These are phyloP conservation scores for Trichoderma koningiopsis DNA, from an alignment of 2,329 filamentous ascomycete genomes.

Conservation along the genomic window DNA sequence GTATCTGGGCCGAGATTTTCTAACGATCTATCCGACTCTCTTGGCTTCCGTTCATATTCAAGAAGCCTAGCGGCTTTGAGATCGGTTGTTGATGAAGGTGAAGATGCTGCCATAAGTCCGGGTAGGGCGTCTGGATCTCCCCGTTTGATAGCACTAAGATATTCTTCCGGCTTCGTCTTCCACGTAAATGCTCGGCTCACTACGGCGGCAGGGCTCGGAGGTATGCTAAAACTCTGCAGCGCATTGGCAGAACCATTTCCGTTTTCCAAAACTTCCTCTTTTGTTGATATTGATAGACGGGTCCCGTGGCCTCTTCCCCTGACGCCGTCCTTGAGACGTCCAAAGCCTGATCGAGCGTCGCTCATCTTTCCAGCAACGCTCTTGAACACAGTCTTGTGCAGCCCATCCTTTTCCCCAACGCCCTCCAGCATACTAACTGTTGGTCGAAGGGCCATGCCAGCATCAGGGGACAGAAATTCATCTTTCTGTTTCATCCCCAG, in stretches of 20 bases:
- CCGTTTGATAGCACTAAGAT: conserved; percentile 47
- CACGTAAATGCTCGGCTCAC: conserved; percentile 60
- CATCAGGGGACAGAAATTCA: conserved; percentile 48
- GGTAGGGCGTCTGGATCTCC: conserved; percentile 37
- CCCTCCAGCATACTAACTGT: conserved; percentile 51
- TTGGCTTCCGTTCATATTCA: conserved; percentile 31
- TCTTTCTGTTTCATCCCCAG: conserved; percentile 48
- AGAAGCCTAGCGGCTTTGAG: conserved; percentile 30
- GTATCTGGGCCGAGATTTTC: conserved; percentile 44
- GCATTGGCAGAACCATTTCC: conserved; percentile 20
- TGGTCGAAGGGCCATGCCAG: conserved; percentile 48
- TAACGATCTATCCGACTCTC: conserved; percentile 34
- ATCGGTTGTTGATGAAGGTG: conserved; percentile 36
- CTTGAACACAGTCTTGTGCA: conserved; percentile 71
- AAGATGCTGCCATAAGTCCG: conserved; percentile 32
- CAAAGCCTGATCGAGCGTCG: conserved; percentile 80
- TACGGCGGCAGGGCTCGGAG: conserved; percentile 43
- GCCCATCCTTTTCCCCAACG: conserved; percentile 56
- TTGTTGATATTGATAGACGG: conserved; percentile 51
- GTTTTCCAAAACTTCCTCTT: conserved; percentile 54
- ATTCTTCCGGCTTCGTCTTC: conserved; percentile 66
- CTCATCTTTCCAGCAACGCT: conserved; percentile 77
- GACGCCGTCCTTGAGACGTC: conserved; percentile 79
- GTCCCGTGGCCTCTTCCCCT: conserved; percentile 55
- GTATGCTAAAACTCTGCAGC: conserved; percentile 31